Evolutionary conservation across 768 basidiomycete species (phyloP).

Genomic region (Agrocybe praecox): DNA sequence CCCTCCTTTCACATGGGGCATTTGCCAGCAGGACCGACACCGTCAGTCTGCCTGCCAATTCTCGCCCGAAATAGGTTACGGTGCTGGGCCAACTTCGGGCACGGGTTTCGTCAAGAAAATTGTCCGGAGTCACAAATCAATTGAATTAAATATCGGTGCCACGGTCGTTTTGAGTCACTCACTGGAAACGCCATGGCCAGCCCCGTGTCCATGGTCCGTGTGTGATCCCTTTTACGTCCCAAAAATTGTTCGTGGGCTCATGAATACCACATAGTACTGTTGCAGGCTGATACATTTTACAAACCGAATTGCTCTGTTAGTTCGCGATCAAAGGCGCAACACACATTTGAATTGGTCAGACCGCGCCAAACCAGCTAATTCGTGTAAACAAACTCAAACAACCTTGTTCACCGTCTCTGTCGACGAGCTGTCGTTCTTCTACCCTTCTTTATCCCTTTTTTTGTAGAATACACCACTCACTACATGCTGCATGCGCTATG

Average conservation of each 20-base stretch:
- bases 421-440: slow-evolving; percentile 34
- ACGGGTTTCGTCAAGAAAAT: background rate
- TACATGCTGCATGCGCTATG: slow-evolving; percentile 43
- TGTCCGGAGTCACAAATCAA: slow-evolving; percentile 8
- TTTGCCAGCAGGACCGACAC: slow-evolving; percentile 1
- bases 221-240: background rate
- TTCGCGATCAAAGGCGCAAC: slow-evolving; percentile 18
- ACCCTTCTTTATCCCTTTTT: slow-evolving; percentile 9
- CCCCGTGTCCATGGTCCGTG: background rate
- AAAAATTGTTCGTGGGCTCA: background rate
- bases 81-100: background rate
- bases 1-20: background rate
- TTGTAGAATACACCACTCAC: slow-evolving; percentile 8
- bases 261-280: background rate
- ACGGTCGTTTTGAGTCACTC: background rate
- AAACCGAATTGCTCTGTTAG: slow-evolving; percentile 1
- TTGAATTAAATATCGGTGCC: background rate
- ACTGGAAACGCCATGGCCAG: background rate
- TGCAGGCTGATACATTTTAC: background rate
- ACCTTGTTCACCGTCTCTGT: slow-evolving; percentile 41
- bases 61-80: slow-evolving; percentile 1
- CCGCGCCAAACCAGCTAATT: slow-evolving; percentile 17
- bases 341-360: slow-evolving; percentile 17
- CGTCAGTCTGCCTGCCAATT: background rate
- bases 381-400: slow-evolving; percentile 41